These are phyloP conservation scores for Ganoderma meredithae DNA, from an alignment of 1,284 basidiomycete species.

Conservation along the genomic window DNA sequence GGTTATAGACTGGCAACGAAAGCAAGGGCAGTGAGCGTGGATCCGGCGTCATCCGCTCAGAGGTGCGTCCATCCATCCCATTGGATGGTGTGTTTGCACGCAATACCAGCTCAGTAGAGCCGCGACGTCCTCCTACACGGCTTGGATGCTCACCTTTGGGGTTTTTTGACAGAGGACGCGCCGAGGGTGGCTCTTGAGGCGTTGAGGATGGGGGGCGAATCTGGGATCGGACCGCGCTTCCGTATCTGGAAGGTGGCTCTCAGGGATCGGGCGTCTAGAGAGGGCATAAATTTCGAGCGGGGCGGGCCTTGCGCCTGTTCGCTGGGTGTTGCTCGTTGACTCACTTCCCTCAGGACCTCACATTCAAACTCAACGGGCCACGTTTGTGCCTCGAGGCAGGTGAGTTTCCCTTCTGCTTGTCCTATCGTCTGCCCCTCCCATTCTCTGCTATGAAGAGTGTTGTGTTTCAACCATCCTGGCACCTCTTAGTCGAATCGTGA, in stretches of 20 bases:
- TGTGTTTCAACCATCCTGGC: constrained; percentile 80
- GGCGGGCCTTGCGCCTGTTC: not conserved
- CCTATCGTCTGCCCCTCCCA: constrained; percentile 8
- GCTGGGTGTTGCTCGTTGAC: not conserved
- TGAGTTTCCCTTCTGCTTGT: constrained; percentile 1
- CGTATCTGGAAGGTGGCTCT: constrained; percentile 21
- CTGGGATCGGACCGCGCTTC: constrained; percentile 17
- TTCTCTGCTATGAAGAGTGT: constrained; percentile 72
- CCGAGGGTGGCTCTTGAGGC: constrained; percentile 32
- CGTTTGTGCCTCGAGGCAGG: not conserved
- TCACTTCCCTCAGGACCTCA: not conserved
- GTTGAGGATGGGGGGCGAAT: constrained; percentile 28
- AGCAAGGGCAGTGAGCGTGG: constrained; percentile 16
- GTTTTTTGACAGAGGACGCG: constrained; percentile 32
- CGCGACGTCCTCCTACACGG: not conserved
- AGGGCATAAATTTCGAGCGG: constrained; percentile 26
- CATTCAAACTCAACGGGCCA: not conserved
- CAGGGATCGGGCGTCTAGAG: constrained; percentile 15
- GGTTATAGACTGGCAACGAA: constrained; percentile 21
- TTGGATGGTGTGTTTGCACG: not conserved
- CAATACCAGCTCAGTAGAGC: not conserved
- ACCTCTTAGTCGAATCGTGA: constrained; percentile 87
- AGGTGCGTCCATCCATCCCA: constrained; percentile 27
- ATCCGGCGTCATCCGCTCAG: constrained; percentile 24
- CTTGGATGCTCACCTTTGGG: constrained; percentile 32